Conservation (phyloP, 2,329 filamentous ascomycete genomes). For the Colletotrichum lupini region DNA sequence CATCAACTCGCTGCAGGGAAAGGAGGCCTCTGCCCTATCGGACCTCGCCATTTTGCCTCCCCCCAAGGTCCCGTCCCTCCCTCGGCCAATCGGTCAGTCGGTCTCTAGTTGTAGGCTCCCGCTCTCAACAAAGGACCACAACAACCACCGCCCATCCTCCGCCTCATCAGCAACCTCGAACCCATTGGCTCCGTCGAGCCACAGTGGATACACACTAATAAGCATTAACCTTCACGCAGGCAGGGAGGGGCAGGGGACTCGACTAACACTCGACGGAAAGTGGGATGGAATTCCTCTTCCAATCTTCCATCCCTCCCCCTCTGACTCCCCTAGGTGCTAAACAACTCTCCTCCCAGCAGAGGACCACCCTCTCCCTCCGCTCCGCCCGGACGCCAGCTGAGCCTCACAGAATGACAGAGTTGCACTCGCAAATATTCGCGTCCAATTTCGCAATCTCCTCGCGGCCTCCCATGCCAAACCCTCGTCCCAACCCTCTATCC, state of each 20-base stretch:
- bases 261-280: constrained; percentile 2
- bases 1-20: constrained; percentile 6
- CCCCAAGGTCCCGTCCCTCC: not conserved
- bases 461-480: not conserved
- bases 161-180: not conserved
- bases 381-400: constrained; percentile 26
- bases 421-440: not conserved
- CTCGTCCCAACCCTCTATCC: not conserved
- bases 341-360: not conserved
- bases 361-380: constrained; percentile 6
- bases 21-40: constrained; percentile 14
- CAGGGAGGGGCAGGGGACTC: not conserved
- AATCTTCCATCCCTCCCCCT: not conserved
- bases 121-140: not conserved
- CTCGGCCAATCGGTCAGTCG: not conserved
- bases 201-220: constrained; percentile 14
- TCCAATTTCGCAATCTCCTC: not conserved
- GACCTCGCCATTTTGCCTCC: not conserved
- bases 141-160: not conserved
- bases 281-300: constrained; percentile 9
- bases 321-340: not conserved
- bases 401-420: constrained; percentile 20
- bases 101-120: not conserved
- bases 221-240: not conserved
- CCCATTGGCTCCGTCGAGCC: constrained; percentile 1